These are phyloP conservation scores for Geosmithia flava DNA, from an alignment of 2,329 filamentous ascomycete genomes.

Conservation along the genomic window DNA sequence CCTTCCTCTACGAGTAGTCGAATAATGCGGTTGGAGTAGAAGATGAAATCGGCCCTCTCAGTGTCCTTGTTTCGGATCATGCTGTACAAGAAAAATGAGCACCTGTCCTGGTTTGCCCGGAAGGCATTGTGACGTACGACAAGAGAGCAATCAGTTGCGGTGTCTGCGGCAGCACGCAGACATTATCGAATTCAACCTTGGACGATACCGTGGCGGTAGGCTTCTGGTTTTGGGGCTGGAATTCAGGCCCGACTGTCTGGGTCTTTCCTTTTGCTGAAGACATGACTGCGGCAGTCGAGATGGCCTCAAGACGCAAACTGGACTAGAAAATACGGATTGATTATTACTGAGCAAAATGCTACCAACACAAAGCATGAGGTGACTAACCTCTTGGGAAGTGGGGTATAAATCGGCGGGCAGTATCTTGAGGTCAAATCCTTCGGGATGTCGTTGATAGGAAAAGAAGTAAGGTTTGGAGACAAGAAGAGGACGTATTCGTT, in stretches of 20 bases:
- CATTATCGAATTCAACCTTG: constrained; percentile 69
- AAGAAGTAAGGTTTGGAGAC: no score
- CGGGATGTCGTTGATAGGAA: no score
- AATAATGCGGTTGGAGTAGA: constrained; percentile 98
- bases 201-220: constrained; percentile 83
- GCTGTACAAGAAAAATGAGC: constrained; percentile 31
- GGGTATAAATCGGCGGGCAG: background rate
- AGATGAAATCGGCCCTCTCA: constrained; percentile 91
- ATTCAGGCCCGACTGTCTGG: constrained; percentile 61
- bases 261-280: constrained; percentile 2
- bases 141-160: constrained; percentile 94
- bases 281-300: constrained; percentile 1
- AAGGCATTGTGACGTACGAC: constrained; percentile 57
- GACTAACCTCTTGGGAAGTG: background rate
- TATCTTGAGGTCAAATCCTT: background rate
- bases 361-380: background rate
- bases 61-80: constrained; percentile 93
- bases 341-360: background rate
- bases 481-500: no score
- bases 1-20: constrained; percentile 93
- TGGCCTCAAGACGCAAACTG: background rate
- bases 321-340: background rate
- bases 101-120: background rate
- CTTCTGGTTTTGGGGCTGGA: constrained; percentile 64
- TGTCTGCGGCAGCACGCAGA: constrained; percentile 82